Evolutionary conservation across 441 rosid species (phyloP).

Genomic region (Hura crepitans): DNA sequence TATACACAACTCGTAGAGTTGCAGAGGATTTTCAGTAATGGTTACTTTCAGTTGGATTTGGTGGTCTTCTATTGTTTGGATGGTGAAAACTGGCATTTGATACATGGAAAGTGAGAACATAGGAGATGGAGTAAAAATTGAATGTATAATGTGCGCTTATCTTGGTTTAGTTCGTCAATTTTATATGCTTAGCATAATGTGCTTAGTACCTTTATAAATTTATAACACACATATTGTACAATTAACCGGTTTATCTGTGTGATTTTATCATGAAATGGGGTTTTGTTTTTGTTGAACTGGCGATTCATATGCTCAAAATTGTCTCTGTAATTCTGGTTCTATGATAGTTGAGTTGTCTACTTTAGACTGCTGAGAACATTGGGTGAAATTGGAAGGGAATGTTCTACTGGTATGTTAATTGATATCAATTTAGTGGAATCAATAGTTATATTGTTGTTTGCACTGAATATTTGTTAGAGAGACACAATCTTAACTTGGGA

Average conservation of each 20-base stretch:
- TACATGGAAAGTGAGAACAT: not conserved
- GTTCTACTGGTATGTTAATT: not conserved
- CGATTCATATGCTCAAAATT: not conserved
- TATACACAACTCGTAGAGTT: not conserved
- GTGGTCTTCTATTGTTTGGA: constrained; percentile 6
- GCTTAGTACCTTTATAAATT: not conserved
- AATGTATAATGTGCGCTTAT: not conserved
- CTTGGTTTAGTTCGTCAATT: not conserved
- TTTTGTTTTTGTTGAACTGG: not conserved
- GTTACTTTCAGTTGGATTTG: not conserved
- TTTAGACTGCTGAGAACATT: constrained; percentile 4
- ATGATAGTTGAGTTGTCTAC: not conserved
- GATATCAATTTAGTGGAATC: not conserved
- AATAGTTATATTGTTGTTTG: not conserved
- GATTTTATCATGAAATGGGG: too few relatives aligned
- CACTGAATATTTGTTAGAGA: not conserved
- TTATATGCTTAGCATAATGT: not conserved
- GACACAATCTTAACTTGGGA: not conserved
- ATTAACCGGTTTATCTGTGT: too few relatives aligned
- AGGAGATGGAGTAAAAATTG: too few relatives aligned
- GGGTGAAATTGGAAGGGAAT: not conserved
- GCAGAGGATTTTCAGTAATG: not conserved
- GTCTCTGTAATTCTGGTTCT: not conserved
- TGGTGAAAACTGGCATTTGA: not conserved
- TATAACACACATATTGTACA: not conserved